phyloP scores from a whole-genome alignment of 768 basidiomycete genomes.

The Pisolithus microcarpus region DNA sequence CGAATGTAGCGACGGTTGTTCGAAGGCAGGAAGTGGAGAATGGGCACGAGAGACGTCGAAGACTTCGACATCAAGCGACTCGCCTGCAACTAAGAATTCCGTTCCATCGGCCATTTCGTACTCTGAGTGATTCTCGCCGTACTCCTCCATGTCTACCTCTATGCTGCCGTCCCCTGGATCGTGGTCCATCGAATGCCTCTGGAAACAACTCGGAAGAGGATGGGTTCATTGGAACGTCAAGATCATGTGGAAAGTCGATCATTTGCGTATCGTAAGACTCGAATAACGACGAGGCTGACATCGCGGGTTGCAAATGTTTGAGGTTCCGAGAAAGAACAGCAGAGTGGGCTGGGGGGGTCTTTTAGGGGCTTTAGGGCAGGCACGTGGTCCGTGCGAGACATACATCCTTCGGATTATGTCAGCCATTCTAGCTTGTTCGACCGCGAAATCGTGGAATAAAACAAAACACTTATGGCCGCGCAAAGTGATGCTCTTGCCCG shows the following conservation, averaged over 20 bases:
- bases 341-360: conserved; percentile 10
- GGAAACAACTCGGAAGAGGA: conserved; percentile 41
- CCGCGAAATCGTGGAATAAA: too few species aligned
- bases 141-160: conserved; percentile 63
- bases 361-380: conserved; percentile 24
- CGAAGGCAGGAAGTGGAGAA: neutral
- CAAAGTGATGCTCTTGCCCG: conserved; percentile 24
- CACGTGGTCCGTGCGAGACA: conserved; percentile 25
- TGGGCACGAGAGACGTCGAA: neutral
- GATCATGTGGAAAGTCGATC: conserved; percentile 51
- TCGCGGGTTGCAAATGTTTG: conserved; percentile 7
- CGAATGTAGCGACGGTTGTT: neutral
- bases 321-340: conserved; percentile 8
- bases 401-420: too few species aligned
- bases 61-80: conserved; percentile 35
- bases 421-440: too few species aligned
- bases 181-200: conserved; percentile 51
- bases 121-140: conserved; percentile 41
- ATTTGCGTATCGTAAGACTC: conserved; percentile 59
- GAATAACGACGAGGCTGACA: conserved; percentile 27
- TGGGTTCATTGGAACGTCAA: conserved; percentile 54
- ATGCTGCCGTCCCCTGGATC: conserved; percentile 36
- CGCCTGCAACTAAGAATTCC: conserved; percentile 17
- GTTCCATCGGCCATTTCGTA: conserved; percentile 38
- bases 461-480: conserved; percentile 8